Conservation (phyloP, 768 basidiomycete species). For the Astraeus odoratus region DNA sequence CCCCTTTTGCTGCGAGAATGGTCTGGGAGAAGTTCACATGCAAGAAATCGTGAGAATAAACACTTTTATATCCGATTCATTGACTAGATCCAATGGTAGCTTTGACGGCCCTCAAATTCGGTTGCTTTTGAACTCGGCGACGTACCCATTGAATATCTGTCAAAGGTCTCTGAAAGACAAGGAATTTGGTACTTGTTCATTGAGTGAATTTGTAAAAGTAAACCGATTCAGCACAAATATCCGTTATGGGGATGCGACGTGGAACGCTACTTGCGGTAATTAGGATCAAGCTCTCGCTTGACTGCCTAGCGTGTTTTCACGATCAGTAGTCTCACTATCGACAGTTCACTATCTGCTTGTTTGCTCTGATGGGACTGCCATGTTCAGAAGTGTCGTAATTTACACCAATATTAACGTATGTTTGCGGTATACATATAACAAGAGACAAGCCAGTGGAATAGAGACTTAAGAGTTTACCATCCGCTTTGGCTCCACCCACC, state of each 20-base stretch:
- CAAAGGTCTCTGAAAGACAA: slow-evolving; percentile 21
- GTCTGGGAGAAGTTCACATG: slow-evolving; percentile 37
- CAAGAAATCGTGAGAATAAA: slow-evolving; percentile 23
- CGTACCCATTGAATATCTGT: slow-evolving; percentile 32
- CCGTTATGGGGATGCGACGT: slow-evolving; percentile 25
- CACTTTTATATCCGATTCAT: not conserved
- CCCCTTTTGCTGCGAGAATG: slow-evolving; percentile 39
- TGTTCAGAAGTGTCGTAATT: slow-evolving; percentile 13
- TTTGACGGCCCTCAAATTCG: slow-evolving; percentile 33
- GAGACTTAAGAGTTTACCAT: slow-evolving; percentile 26
- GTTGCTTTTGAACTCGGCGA: slow-evolving; percentile 35
- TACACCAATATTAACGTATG: slow-evolving; percentile 24
- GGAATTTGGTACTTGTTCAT: slow-evolving; percentile 31
- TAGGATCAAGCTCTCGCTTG: not conserved
- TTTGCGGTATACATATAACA: slow-evolving; percentile 8
- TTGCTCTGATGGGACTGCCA: not conserved
- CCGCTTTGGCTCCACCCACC: slow-evolving; percentile 31
- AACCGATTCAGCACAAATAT: slow-evolving; percentile 20
- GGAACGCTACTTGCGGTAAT: slow-evolving; percentile 31
- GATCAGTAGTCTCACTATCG: no score
- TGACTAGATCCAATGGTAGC: slow-evolving; percentile 10
- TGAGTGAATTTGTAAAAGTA: slow-evolving; percentile 27
- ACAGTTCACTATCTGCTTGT: no score
- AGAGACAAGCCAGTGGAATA: slow-evolving; percentile 11
- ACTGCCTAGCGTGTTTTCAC: not conserved